Conservation (phyloP, 257 asterid species). For the Fraxinus quadrangulata region DNA sequence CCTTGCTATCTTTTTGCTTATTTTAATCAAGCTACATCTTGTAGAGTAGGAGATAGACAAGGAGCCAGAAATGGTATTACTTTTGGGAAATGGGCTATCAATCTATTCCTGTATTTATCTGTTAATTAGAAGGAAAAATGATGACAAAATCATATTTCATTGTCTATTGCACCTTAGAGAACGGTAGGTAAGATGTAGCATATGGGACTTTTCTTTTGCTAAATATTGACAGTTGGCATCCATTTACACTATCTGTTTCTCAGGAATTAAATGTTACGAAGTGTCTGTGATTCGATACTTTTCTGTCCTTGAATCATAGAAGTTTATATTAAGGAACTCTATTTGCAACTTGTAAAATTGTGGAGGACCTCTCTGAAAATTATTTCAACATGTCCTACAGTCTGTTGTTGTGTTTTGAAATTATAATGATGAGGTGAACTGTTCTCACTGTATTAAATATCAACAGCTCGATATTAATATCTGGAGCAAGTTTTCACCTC, state of each 20-base stretch:
- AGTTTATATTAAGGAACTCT: background rate
- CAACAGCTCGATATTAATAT: background rate
- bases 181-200: background rate
- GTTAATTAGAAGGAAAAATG: background rate
- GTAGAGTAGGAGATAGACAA: background rate
- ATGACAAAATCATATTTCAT: background rate
- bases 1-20: constrained; percentile 4
- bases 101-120: background rate
- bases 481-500: background rate
- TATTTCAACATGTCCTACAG: background rate
- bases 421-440: background rate
- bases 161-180: background rate
- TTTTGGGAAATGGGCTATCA: background rate
- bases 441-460: background rate
- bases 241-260: background rate
- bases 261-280: background rate
- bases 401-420: background rate
- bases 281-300: background rate
- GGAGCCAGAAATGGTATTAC: background rate
- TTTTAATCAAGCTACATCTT: background rate
- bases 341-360: background rate
- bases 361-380: background rate
- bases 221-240: background rate
- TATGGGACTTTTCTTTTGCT: background rate
- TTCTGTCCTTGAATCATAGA: background rate